Conservation (phyloP, 2,329 filamentous ascomycete genomes). For the Juglanconis sp. region DNA sequence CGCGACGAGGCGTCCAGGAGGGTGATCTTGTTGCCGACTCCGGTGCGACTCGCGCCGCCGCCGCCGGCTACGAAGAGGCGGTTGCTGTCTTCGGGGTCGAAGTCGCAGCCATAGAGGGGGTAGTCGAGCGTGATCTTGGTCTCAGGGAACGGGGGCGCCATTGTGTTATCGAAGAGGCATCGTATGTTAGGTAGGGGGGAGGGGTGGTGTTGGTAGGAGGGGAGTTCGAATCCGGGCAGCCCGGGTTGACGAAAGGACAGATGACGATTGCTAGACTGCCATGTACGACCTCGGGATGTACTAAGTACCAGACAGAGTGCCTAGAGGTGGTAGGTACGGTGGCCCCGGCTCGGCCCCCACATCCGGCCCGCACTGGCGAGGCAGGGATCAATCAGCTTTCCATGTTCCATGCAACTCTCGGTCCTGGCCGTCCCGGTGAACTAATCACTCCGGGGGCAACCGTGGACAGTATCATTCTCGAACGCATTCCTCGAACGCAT, state of each 20-base stretch:
- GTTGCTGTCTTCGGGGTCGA: constrained; percentile 74
- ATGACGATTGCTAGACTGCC: background rate
- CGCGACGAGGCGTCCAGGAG: constrained; percentile 68
- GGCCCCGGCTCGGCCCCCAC: too few species aligned
- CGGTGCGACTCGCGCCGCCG: constrained; percentile 76
- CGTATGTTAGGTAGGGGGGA: background rate
- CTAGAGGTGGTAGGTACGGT: too few species aligned
- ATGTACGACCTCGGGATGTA: too few species aligned
- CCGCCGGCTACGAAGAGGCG: constrained; percentile 82
- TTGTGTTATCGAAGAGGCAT: constrained; percentile 14
- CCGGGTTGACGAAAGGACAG: background rate
- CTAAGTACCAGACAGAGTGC: too few species aligned
- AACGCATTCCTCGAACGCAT: too few species aligned
- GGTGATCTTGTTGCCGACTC: constrained; percentile 82
- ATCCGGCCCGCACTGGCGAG: too few species aligned
- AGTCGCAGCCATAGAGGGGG: constrained; percentile 83
- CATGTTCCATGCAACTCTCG: too few species aligned
- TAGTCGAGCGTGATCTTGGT: constrained; percentile 71
- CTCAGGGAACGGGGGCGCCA: constrained; percentile 36
- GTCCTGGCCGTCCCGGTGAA: too few species aligned
- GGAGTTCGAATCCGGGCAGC: background rate
- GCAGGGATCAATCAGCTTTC: too few species aligned
- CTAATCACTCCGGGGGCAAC: too few species aligned
- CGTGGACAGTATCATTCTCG: too few species aligned
- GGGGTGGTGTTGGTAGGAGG: background rate